A percentile compares a stretch with the other conserved stretches of the same genome.
These are phyloP conservation scores for Pilaira anomala DNA, from an alignment of 192 early-diverging fungal species.

Conservation along the genomic window DNA sequence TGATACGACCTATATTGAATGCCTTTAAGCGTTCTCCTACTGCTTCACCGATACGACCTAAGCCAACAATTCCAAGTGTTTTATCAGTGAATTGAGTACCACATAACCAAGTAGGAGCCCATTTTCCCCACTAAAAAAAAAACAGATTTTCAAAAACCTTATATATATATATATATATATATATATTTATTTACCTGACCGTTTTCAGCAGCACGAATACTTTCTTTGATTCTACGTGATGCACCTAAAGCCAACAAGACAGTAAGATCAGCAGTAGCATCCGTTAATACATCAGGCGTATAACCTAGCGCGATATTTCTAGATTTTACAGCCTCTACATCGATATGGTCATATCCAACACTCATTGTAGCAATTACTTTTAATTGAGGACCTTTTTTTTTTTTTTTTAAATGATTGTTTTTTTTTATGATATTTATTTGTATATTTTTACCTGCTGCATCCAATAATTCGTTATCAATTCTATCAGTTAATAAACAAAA, in stretches of 20 bases:
- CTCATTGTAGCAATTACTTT: constrained; percentile 75
- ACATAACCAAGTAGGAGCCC: constrained; percentile 62
- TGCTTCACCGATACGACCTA: constrained; percentile 80
- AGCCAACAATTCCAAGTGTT: constrained; percentile 79
- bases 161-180: too few relatives aligned
- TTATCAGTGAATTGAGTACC: constrained; percentile 76
- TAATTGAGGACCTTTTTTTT: constrained; percentile 44
- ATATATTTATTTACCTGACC: constrained; percentile 31
- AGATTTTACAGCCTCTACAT: constrained; percentile 46
- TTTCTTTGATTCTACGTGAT: constrained; percentile 63
- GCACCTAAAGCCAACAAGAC: constrained; percentile 74
- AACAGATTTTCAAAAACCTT: not conserved
- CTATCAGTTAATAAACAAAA: constrained; percentile 71
- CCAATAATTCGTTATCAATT: constrained; percentile 66
- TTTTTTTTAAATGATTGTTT: not conserved
- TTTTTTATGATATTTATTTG: not conserved
- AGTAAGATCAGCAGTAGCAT: constrained; percentile 81
- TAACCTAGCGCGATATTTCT: constrained; percentile 65
- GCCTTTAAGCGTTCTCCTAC: constrained; percentile 67
- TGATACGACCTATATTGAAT: constrained; percentile 64
- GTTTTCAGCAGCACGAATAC: constrained; percentile 36
- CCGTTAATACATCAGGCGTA: constrained; percentile 87
- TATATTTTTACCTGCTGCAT: constrained; percentile 52
- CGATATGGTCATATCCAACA: constrained; percentile 85
- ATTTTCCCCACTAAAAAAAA: constrained; percentile 51